phyloP scores from a whole-genome alignment of 805 yeast species.

The Brettanomyces sp. region DNA sequence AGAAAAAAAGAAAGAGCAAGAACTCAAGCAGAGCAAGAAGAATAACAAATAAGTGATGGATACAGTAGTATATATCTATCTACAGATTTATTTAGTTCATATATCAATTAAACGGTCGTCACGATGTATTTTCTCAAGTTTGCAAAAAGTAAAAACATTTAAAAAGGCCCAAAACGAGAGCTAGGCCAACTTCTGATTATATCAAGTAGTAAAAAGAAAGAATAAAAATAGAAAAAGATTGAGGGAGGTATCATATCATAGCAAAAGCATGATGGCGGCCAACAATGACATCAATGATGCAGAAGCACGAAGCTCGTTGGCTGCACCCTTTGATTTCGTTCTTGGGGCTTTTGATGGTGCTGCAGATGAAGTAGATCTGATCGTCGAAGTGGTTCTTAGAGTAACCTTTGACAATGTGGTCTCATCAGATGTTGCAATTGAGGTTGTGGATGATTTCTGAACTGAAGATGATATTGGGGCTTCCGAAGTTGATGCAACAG shows the following conservation, averaged over 20 bases:
- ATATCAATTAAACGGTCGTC: too few relatives aligned
- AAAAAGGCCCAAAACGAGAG: not conserved
- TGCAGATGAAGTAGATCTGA: not conserved
- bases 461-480: not conserved
- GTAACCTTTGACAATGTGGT: not conserved
- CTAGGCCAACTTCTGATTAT: not conserved
- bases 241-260: too few relatives aligned
- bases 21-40: not conserved
- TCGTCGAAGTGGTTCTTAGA: not conserved
- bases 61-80: too few relatives aligned
- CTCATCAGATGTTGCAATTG: not conserved
- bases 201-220: too few relatives aligned
- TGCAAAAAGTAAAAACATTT: not conserved
- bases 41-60: too few relatives aligned
- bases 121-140: too few relatives aligned
- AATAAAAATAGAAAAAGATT: too few relatives aligned
- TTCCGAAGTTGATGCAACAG: not conserved
- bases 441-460: too few relatives aligned
- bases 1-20: conserved; percentile 3
- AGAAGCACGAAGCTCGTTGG: not conserved
- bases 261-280: too few relatives aligned
- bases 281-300: too few relatives aligned
- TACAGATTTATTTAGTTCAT: too few relatives aligned
- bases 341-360: not conserved
- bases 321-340: not conserved